Conservation (phyloP, 2,329 filamentous ascomycete genomes). For the Xylariaceae sp. region DNA sequence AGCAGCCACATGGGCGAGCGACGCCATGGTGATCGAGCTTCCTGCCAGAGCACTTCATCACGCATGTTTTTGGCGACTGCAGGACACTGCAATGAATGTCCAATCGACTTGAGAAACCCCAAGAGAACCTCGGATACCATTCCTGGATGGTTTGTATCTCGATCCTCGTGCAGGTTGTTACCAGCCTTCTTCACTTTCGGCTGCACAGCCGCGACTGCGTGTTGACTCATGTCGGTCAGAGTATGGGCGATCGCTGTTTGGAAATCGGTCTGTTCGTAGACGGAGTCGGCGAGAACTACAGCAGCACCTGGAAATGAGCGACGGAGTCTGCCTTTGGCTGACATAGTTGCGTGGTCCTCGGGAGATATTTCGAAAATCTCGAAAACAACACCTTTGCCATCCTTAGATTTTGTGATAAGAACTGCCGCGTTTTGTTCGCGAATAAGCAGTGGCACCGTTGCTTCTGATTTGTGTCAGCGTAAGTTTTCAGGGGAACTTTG, state of each 20-base stretch:
- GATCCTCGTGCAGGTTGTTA: constrained; percentile 31
- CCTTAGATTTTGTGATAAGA: no score
- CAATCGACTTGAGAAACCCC: constrained; percentile 38
- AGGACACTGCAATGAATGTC: constrained; percentile 22
- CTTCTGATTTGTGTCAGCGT: no score
- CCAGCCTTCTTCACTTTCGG: constrained; percentile 33
- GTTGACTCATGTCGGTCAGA: constrained; percentile 19
- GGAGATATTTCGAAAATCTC: constrained; percentile 35
- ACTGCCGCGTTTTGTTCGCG: no score
- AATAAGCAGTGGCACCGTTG: no score
- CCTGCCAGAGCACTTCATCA: no score
- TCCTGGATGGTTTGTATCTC: constrained; percentile 45
- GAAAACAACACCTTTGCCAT: no score
- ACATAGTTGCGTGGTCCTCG: constrained; percentile 22
- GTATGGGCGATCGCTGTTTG: constrained; percentile 14
- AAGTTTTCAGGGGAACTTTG: no score
- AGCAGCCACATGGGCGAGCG: no score
- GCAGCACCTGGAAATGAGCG: no score
- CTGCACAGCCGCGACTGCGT: constrained; percentile 9
- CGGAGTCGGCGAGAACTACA: constrained; percentile 32
- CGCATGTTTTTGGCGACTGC: no score
- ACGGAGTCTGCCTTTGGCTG: no score
- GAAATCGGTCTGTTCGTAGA: constrained; percentile 11
- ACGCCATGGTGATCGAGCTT: no score
- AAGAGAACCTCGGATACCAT: constrained; percentile 47